A percentile compares a stretch with the other conserved stretches of the same genome.
Conservation (phyloP, 176 grass and related monocot species). For the Oryza glumipatula region DNA sequence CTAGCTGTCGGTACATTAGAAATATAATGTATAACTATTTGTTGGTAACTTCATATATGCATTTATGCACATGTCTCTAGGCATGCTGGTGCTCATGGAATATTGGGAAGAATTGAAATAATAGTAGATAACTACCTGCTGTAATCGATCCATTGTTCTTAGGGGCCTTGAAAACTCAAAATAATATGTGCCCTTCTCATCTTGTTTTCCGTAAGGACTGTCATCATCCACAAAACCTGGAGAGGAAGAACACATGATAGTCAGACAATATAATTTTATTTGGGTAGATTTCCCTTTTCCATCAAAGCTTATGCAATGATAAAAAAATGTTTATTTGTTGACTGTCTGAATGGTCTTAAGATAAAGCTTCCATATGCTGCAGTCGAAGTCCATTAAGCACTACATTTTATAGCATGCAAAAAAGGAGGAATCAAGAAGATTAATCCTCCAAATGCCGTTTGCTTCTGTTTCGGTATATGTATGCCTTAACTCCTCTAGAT, state of each 20-base stretch:
- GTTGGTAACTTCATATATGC: not conserved
- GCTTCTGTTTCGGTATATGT: not conserved
- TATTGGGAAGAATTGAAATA: conserved; percentile 20
- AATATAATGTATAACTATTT: not conserved
- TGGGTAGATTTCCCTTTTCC: conserved; percentile 25
- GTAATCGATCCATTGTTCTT: conserved; percentile 95
- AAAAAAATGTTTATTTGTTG: conserved; percentile 15
- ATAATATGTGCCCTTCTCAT: conserved; percentile 89
- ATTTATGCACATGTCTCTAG: conserved; percentile 15
- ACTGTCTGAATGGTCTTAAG: not conserved
- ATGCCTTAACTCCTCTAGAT: conserved; percentile 14
- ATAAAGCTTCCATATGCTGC: conserved; percentile 13
- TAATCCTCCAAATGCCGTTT: conserved; percentile 17
- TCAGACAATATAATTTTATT: conserved; percentile 34
- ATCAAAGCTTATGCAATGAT: conserved; percentile 26
- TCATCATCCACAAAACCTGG: conserved; percentile 82
- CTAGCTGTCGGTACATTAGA: conserved; percentile 5
- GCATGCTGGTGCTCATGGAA: conserved; percentile 13
- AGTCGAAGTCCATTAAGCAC: conserved; percentile 7
- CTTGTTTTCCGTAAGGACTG: conserved; percentile 81
- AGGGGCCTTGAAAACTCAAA: conserved; percentile 95
- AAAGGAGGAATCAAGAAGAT: conserved; percentile 31
- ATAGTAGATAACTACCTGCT: conserved; percentile 58
- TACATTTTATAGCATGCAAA: not conserved
- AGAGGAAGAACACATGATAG: conserved; percentile 29